Evolutionary conservation across 305 asterid genomes (phyloP).

Genomic region (Fraxinus platypoda): DNA sequence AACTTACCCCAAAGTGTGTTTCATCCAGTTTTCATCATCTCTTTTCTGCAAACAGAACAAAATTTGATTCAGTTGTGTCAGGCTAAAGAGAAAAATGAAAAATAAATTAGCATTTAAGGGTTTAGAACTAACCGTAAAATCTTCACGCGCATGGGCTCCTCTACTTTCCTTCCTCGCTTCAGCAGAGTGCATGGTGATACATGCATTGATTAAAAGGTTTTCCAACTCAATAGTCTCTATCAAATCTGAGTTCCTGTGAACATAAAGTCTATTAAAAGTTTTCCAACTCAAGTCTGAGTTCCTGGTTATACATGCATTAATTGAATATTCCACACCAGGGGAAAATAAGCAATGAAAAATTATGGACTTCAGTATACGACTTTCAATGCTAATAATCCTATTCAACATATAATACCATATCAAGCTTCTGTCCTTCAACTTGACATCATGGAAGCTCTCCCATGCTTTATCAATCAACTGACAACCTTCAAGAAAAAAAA

Average conservation of each 20-base stretch:
- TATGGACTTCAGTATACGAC: background rate
- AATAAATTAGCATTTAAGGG: background rate
- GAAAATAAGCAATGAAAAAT: constrained; percentile 13
- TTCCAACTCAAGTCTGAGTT: background rate
- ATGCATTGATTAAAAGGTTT: constrained; percentile 90
- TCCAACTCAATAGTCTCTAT: constrained; percentile 92
- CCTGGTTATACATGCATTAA: background rate
- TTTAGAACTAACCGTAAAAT: constrained; percentile 68
- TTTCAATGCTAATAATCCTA: constrained; percentile 7
- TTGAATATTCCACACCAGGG: background rate
- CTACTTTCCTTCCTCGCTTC: constrained; percentile 99
- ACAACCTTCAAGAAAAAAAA: constrained; percentile 57
- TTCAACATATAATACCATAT: constrained; percentile 58
- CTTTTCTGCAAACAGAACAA: constrained; percentile 60
- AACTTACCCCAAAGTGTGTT: constrained; percentile 81
- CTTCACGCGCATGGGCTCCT: constrained; percentile 99
- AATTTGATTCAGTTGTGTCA: constrained; percentile 20
- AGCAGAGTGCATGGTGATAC: constrained; percentile 97
- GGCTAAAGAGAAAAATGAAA: background rate
- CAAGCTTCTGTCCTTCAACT: constrained; percentile 83
- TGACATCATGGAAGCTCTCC: constrained; percentile 89
- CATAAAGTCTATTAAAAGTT: background rate
- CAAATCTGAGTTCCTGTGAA: constrained; percentile 85
- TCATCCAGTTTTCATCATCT: constrained; percentile 92
- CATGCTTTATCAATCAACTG: constrained; percentile 85